phyloP scores from a whole-genome alignment of 208 protist species.

The Leishmania arabica region DNA sequence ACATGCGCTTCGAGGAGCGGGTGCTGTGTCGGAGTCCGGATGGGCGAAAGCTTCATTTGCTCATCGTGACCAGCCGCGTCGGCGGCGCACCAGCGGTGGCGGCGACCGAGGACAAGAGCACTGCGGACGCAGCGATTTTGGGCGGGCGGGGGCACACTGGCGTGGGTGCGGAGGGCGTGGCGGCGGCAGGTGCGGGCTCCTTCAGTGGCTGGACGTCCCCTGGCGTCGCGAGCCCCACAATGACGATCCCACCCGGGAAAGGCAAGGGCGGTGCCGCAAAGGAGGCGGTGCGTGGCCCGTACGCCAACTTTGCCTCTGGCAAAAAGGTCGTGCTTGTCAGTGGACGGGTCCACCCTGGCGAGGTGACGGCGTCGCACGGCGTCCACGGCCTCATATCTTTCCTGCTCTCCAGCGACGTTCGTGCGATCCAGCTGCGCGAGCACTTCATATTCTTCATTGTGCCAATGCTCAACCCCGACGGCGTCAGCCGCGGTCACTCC shows the following conservation, averaged over 20 bases:
- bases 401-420: slow-evolving; percentile 66
- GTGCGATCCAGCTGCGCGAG: slow-evolving; percentile 70
- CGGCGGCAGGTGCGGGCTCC: background rate
- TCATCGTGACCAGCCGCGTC: slow-evolving; percentile 73
- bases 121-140: background rate
- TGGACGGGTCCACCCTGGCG: slow-evolving; percentile 93
- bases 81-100: slow-evolving; percentile 3
- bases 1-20: slow-evolving; percentile 85
- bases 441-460: slow-evolving; percentile 94
- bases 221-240: background rate
- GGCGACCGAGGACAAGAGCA: background rate
- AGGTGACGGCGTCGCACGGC: slow-evolving; percentile 90
- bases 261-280: slow-evolving; percentile 4
- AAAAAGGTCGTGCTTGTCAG: slow-evolving; percentile 90
- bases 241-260: slow-evolving; percentile 1
- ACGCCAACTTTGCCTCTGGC: slow-evolving; percentile 70
- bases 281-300: slow-evolving; percentile 53
- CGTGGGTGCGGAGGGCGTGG: background rate
- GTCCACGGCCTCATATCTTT: slow-evolving; percentile 92
- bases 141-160: background rate
- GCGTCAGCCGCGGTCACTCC: slow-evolving; percentile 92
- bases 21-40: slow-evolving; percentile 80
- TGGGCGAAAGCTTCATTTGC: slow-evolving; percentile 81
- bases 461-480: slow-evolving; percentile 95
- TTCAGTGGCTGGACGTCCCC: background rate